Percentiles rank a stretch among this genome's conserved stretches.
These are phyloP conservation scores for Penicillium steckii DNA, from an alignment of 495 filamentous ascomycete genomes.

Conservation along the genomic window DNA sequence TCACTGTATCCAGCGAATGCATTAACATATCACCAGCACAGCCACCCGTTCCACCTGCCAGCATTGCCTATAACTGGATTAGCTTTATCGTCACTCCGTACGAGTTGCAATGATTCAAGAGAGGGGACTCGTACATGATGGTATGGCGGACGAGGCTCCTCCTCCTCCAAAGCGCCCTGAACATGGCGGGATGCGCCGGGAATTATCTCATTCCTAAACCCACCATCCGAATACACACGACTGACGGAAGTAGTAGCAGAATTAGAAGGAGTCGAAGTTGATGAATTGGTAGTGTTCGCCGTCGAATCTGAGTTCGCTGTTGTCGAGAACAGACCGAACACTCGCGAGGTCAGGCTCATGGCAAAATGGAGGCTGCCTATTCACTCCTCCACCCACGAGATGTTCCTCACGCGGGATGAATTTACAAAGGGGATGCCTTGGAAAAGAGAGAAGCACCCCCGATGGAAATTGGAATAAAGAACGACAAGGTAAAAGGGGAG, in stretches of 20 bases:
- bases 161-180: slow-evolving; percentile 28
- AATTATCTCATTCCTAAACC: slow-evolving; percentile 7
- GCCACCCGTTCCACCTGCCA: slow-evolving; percentile 88
- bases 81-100: slow-evolving; percentile 5
- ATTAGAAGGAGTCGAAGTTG: slow-evolving; percentile 15
- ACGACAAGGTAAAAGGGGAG: slow-evolving; percentile 21
- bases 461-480: slow-evolving; percentile 16
- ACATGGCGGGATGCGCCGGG: slow-evolving; percentile 9
- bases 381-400: too few species aligned
- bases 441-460: slow-evolving; percentile 11
- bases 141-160: slow-evolving; percentile 61
- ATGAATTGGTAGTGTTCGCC: slow-evolving; percentile 4
- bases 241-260: slow-evolving; percentile 1
- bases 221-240: neutral
- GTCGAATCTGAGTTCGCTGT: slow-evolving; percentile 30
- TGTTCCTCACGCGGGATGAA: slow-evolving; percentile 31
- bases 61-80: slow-evolving; percentile 67
- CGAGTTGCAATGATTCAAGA: neutral
- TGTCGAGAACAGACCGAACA: slow-evolving; percentile 44
- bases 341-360: slow-evolving; percentile 49
- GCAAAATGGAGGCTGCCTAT: slow-evolving; percentile 39
- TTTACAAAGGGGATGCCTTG: slow-evolving; percentile 25
- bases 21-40: slow-evolving; percentile 95
- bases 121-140: slow-evolving; percentile 56
- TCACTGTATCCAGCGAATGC: slow-evolving; percentile 98